phyloP scores from a whole-genome alignment of 208 protist species.

The Leishmania tarentolae region DNA sequence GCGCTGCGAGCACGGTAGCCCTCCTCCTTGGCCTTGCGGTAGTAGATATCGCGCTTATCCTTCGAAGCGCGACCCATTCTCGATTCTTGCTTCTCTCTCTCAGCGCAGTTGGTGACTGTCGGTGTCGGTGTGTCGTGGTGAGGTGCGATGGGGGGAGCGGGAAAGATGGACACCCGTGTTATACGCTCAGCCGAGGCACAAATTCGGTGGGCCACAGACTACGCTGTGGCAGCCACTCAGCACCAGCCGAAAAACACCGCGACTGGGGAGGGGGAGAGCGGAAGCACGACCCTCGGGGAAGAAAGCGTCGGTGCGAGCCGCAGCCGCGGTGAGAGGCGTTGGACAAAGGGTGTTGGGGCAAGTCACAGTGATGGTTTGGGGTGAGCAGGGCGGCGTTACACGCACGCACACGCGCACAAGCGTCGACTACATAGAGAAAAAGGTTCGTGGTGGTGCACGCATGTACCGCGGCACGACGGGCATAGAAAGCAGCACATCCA shows the following conservation, averaged over 20 bases:
- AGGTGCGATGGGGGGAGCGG: neutral
- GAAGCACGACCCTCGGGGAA: too few species aligned
- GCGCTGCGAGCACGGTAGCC: conserved; percentile 98
- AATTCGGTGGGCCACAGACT: neutral
- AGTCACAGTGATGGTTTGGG: too few species aligned
- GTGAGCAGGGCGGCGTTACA: too few species aligned
- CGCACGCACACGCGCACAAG: neutral
- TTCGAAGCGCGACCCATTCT: conserved; percentile 94
- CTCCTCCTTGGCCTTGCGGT: conserved; percentile 99
- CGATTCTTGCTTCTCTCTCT: neutral
- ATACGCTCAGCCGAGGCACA: neutral
- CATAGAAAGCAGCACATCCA: neutral
- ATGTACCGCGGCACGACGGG: neutral
- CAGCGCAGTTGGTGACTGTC: neutral
- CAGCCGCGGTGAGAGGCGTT: neutral
- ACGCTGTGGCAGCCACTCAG: neutral
- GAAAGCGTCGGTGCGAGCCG: neutral
- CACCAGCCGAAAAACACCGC: too few species aligned
- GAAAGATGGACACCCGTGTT: neutral
- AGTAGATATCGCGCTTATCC: conserved; percentile 99
- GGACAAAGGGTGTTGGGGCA: neutral
- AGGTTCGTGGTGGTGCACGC: neutral
- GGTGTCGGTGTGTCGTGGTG: neutral
- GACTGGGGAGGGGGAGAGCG: neutral
- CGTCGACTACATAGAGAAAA: neutral